phyloP scores from a whole-genome alignment of 345 rosid genomes.

The Laguncularia racemosa region DNA sequence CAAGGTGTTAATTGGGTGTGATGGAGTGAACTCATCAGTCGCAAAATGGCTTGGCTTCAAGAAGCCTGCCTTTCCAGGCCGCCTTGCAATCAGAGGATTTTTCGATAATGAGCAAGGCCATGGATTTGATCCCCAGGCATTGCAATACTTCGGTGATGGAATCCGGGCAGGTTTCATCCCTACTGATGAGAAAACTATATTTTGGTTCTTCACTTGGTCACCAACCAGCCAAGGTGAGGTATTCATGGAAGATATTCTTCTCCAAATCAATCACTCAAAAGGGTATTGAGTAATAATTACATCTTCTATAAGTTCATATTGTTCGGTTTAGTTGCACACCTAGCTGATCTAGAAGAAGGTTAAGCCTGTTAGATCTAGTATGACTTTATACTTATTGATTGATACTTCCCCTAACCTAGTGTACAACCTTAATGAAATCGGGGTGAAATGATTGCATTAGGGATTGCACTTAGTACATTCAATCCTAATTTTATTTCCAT shows the following conservation, averaged over 20 bases:
- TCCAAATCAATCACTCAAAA: too few species aligned
- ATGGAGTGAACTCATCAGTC: slow-evolving; percentile 60
- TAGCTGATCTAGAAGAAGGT: too few species aligned
- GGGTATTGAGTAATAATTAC: too few species aligned
- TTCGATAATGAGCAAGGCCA: slow-evolving; percentile 28
- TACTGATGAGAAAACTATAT: slow-evolving; percentile 24
- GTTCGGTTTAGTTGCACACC: too few species aligned
- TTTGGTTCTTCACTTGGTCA: slow-evolving; percentile 14
- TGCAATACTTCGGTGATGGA: slow-evolving; percentile 41
- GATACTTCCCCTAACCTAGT: too few species aligned
- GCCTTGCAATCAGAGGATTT: slow-evolving; percentile 42
- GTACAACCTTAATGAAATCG: too few species aligned
- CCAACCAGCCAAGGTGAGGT: slow-evolving; percentile 24
- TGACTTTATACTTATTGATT: too few species aligned
- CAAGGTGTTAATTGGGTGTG: slow-evolving; percentile 65
- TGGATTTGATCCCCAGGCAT: slow-evolving; percentile 26
- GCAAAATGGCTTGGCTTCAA: slow-evolving; percentile 63
- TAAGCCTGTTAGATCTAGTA: too few species aligned
- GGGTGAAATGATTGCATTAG: too few species aligned
- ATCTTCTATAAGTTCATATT: too few species aligned
- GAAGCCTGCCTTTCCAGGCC: slow-evolving; percentile 23
- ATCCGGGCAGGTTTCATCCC: slow-evolving; percentile 43
- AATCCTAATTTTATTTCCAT: too few species aligned
- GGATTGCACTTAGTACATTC: too few species aligned
- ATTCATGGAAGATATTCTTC: not conserved